A percentile compares a stretch with the other conserved stretches of the same genome.
phyloP scores from a whole-genome alignment of 2,329 filamentous ascomycete species.

The Ascochyta lentis region DNA sequence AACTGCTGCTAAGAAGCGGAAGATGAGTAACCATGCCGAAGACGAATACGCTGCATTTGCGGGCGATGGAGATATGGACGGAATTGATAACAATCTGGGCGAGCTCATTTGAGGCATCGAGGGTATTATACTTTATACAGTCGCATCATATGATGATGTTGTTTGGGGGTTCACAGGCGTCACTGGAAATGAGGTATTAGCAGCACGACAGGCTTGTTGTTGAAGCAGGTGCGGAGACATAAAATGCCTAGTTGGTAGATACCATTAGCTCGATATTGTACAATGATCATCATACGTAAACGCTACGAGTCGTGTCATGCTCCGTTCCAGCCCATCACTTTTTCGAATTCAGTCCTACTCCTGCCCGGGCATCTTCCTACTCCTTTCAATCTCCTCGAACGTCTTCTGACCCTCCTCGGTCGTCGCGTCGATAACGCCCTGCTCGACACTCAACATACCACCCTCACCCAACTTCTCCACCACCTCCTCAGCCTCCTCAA shows the following conservation, averaged over 20 bases:
- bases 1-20: constrained; percentile 46
- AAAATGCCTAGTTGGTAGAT: constrained; percentile 1
- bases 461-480: constrained; percentile 82
- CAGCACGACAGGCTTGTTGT: background rate
- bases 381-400: constrained; percentile 70
- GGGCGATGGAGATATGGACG: constrained; percentile 60
- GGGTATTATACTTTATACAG: too few relatives aligned
- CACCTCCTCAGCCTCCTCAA: constrained; percentile 85
- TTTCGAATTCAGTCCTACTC: constrained; percentile 37
- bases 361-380: constrained; percentile 46
- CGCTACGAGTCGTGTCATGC: background rate
- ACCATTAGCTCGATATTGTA: constrained; percentile 14
- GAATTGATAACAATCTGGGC: constrained; percentile 67
- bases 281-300: constrained; percentile 3
- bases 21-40: constrained; percentile 44
- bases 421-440: constrained; percentile 94
- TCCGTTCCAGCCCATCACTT: background rate
- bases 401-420: constrained; percentile 83
- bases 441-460: constrained; percentile 87
- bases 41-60: constrained; percentile 50
- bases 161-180: background rate
- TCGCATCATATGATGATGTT: too few relatives aligned
- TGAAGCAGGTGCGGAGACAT: background rate
- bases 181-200: background rate
- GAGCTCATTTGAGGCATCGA: constrained; percentile 53